These are phyloP conservation scores for Helicocarpus griseus DNA, from an alignment of 2,329 filamentous ascomycete species.

Conservation along the genomic window DNA sequence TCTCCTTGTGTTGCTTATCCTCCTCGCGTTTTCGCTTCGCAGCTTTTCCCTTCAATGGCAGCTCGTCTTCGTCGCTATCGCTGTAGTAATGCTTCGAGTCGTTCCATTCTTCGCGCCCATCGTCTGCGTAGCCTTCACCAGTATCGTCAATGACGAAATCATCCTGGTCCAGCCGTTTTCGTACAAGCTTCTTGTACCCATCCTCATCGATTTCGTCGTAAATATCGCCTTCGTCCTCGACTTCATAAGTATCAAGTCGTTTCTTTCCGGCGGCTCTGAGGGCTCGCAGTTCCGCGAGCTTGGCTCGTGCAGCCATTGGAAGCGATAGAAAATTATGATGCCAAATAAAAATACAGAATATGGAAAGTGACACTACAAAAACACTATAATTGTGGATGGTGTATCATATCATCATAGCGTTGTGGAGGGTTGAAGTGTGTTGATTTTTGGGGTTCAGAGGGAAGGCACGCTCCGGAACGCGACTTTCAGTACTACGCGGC, in stretches of 20 bases:
- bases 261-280: constrained; percentile 86
- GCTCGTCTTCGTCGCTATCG: constrained; percentile 68
- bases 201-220: constrained; percentile 98
- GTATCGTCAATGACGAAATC: constrained; percentile 98
- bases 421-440: background rate
- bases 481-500: background rate
- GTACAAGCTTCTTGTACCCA: constrained; percentile 91
- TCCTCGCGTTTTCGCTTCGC: constrained; percentile 82
- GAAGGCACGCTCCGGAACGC: background rate
- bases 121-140: constrained; percentile 86
- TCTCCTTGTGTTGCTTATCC: constrained; percentile 73
- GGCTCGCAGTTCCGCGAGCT: constrained; percentile 64
- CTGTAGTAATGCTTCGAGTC: constrained; percentile 53
- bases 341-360: background rate
- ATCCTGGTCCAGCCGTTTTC: constrained; percentile 78
- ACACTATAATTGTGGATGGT: background rate
- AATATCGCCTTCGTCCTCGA: constrained; percentile 71
- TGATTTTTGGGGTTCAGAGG: background rate
- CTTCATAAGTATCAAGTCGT: constrained; percentile 74
- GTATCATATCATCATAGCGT: background rate
- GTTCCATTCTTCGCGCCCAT: constrained; percentile 90
- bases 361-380: background rate
- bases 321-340: background rate
- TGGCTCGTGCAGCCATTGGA: constrained; percentile 12
- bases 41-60: constrained; percentile 51